A percentile compares a stretch with the other conserved stretches of the same genome.
phyloP scores from a whole-genome alignment of 2,329 filamentous ascomycete species.

The Apiospora sp. region DNA sequence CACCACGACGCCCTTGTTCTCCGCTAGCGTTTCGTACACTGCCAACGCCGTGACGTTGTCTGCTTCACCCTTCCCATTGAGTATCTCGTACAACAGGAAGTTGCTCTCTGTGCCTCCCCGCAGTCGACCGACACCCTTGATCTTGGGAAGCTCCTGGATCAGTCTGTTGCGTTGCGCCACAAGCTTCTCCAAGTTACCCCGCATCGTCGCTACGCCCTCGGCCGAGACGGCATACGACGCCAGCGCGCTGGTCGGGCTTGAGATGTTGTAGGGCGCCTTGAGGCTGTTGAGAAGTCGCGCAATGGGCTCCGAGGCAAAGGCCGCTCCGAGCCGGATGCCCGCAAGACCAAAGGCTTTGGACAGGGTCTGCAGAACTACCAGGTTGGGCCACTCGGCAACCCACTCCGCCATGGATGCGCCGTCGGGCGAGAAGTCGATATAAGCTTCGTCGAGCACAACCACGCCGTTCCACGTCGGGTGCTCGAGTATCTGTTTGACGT shows the following conservation, averaged over 20 bases:
- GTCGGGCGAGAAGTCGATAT: conserved; percentile 88
- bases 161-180: conserved; percentile 80
- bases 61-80: conserved; percentile 75
- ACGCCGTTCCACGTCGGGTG: conserved; percentile 96
- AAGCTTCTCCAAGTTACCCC: conserved; percentile 72
- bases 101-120: conserved; percentile 84
- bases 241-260: conserved; percentile 84
- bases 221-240: conserved; percentile 76
- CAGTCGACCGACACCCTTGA: conserved; percentile 82
- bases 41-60: conserved; percentile 80
- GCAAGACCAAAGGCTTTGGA: conserved; percentile 97
- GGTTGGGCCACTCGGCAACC: conserved; percentile 91
- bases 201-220: conserved; percentile 77
- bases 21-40: conserved; percentile 86
- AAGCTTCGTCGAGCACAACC: conserved; percentile 90
- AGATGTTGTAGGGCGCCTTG: conserved; percentile 96
- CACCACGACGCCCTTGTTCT: conserved; percentile 88
- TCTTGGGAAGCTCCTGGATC: conserved; percentile 73
- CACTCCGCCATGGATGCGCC: conserved; percentile 86
- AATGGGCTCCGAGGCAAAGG: conserved; percentile 79
- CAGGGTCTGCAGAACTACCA: conserved; percentile 98
- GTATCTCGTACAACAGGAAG: conserved; percentile 89
- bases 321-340: conserved; percentile 87
- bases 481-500: conserved; percentile 76
- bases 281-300: conserved; percentile 86